phyloP scores from a whole-genome alignment of 2,329 filamentous ascomycete genomes.

The Fusarium sp. region DNA sequence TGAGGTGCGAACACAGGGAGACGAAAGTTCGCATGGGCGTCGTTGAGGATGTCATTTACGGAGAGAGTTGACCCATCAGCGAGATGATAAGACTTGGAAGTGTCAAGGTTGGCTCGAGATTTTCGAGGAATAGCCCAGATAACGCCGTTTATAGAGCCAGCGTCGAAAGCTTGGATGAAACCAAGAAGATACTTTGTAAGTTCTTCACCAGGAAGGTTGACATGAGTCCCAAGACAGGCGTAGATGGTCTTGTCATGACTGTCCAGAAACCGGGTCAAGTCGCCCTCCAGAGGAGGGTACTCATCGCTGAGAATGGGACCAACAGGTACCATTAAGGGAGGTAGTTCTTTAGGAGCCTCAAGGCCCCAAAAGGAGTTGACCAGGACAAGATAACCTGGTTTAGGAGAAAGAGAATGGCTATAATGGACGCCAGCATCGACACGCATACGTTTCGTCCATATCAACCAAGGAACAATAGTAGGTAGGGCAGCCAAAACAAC shows the following conservation, averaged over 20 bases:
- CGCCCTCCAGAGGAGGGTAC: slow-evolving; percentile 50
- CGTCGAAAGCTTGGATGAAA: slow-evolving; percentile 45
- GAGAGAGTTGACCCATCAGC: slow-evolving; percentile 26
- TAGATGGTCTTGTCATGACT: slow-evolving; percentile 54
- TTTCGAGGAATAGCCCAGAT: slow-evolving; percentile 55
- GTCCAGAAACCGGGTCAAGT: slow-evolving; percentile 50
- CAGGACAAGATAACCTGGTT: slow-evolving; percentile 58
- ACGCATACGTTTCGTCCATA: slow-evolving; percentile 54
- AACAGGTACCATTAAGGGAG: slow-evolving; percentile 55
- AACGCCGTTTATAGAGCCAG: slow-evolving; percentile 54
- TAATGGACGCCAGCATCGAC: slow-evolving; percentile 52
- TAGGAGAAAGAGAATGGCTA: slow-evolving; percentile 47
- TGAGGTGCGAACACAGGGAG: slow-evolving; percentile 57
- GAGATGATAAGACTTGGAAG: slow-evolving; percentile 21
- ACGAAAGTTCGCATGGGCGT: slow-evolving; percentile 50
- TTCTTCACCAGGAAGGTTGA: slow-evolving; percentile 51
- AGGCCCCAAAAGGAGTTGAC: slow-evolving; percentile 61
- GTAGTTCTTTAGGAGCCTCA: slow-evolving; percentile 58
- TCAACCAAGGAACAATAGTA: slow-evolving; percentile 48
- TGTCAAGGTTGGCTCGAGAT: slow-evolving; percentile 44
- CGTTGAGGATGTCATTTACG: slow-evolving; percentile 45
- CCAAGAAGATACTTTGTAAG: slow-evolving; percentile 52
- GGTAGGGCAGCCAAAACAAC: slow-evolving; percentile 50
- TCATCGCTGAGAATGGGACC: slow-evolving; percentile 57
- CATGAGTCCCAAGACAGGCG: slow-evolving; percentile 59